Percentiles rank a stretch among this genome's conserved stretches.
phyloP scores from a whole-genome alignment of 2,329 filamentous ascomycete species.

The Alternaria atra region DNA sequence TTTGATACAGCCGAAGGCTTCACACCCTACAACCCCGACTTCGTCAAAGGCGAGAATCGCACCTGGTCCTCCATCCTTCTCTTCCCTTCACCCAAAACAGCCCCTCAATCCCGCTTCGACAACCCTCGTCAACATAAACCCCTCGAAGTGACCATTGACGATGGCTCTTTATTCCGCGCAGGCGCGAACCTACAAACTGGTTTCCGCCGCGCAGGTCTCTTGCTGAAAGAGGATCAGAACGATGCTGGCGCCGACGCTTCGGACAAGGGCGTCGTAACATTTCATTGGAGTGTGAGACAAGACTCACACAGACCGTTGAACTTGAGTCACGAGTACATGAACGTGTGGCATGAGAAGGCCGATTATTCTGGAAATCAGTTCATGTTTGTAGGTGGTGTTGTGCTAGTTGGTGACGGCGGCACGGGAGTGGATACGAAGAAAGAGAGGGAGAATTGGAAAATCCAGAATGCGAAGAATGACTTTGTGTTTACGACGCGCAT shows the following conservation, averaged over 20 bases:
- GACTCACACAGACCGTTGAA: conserved; percentile 29
- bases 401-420: conserved; percentile 33
- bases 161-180: conserved; percentile 32
- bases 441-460: conserved; percentile 30
- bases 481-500: conserved; percentile 31
- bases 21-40: conserved; percentile 29
- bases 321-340: conserved; percentile 43
- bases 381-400: conserved; percentile 31
- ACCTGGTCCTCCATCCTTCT: conserved; percentile 37
- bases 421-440: conserved; percentile 24
- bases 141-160: conserved; percentile 38
- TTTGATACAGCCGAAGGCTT: conserved; percentile 27
- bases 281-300: conserved; percentile 39
- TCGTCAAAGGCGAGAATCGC: conserved; percentile 39
- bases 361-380: conserved; percentile 40
- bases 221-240: conserved; percentile 33
- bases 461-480: conserved; percentile 32
- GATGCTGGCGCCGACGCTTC: conserved; percentile 27
- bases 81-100: conserved; percentile 25
- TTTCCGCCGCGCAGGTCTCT: conserved; percentile 37
- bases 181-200: conserved; percentile 28
- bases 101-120: conserved; percentile 31
- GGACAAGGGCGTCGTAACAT: conserved; percentile 34
- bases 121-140: conserved; percentile 15
- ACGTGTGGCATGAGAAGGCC: conserved; percentile 40